Percentiles rank a stretch among this genome's conserved stretches.
These are phyloP conservation scores for Amphirosellinia nigrospora DNA, from an alignment of 495 filamentous ascomycete genomes.

Conservation along the genomic window DNA sequence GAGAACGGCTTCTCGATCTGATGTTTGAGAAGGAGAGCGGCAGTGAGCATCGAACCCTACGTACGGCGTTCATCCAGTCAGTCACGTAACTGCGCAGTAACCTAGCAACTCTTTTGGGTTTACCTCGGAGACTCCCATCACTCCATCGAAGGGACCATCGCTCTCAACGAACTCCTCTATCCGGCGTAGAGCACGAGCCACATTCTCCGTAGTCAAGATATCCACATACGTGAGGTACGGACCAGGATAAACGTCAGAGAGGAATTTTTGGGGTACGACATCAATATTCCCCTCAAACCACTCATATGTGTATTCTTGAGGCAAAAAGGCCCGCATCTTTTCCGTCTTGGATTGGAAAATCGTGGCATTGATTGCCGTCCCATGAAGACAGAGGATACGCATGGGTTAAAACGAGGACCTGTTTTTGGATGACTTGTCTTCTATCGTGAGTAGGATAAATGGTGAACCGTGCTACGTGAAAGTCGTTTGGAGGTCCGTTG, in stretches of 20 bases:
- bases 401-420: not conserved
- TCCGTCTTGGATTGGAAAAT: slow-evolving; percentile 17
- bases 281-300: slow-evolving; percentile 1
- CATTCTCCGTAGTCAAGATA: slow-evolving; percentile 1
- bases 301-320: slow-evolving; percentile 8
- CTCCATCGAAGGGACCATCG: slow-evolving; percentile 29
- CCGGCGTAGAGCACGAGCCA: slow-evolving; percentile 9
- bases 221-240: slow-evolving; percentile 18
- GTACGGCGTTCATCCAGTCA: not conserved
- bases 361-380: slow-evolving; percentile 16
- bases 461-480: not conserved
- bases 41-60: slow-evolving; percentile 10
- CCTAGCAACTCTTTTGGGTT: not conserved
- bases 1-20: slow-evolving; percentile 8
- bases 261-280: slow-evolving; percentile 16
- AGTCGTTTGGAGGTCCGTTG: not conserved
- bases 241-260: slow-evolving; percentile 12
- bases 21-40: slow-evolving; percentile 12
- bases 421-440: not conserved
- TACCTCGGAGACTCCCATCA: slow-evolving; percentile 28
- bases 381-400: slow-evolving; percentile 17
- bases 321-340: slow-evolving; percentile 1
- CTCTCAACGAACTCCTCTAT: slow-evolving; percentile 24
- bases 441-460: not conserved
- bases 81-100: not conserved